A percentile compares a stretch with the other conserved stretches of the same genome.
Evolutionary conservation across 2,329 filamentous ascomycete species (phyloP).

Genomic region (Remersonia thermophila): DNA sequence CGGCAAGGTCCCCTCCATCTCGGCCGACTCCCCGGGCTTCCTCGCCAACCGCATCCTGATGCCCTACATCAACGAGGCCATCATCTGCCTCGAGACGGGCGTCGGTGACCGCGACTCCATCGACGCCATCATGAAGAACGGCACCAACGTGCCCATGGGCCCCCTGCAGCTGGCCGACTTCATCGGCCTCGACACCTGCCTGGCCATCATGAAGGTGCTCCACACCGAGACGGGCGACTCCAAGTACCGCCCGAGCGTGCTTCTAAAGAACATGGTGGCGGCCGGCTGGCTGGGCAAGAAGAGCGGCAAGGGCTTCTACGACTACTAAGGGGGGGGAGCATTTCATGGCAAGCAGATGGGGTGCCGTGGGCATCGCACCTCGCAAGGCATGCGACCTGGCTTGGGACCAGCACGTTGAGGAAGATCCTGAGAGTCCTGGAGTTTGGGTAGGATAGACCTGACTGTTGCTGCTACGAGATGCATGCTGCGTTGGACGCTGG

Average conservation of each 20-base stretch:
- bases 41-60: constrained; percentile 93
- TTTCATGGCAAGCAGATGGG: background rate
- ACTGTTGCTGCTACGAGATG: background rate
- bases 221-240: constrained; percentile 85
- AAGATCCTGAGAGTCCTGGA: background rate
- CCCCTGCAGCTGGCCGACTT: constrained; percentile 90
- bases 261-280: constrained; percentile 91
- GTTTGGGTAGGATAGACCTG: background rate
- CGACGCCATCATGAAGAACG: constrained; percentile 98
- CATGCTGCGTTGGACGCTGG: no score
- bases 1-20: constrained; percentile 83
- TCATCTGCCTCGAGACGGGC: constrained; percentile 90
- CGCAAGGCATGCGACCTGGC: no score
- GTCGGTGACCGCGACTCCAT: constrained; percentile 85
- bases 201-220: constrained; percentile 94
- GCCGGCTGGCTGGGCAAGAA: constrained; percentile 98
- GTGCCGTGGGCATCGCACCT: background rate
- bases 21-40: constrained; percentile 85
- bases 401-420: no score
- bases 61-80: constrained; percentile 98
- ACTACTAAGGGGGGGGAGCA: constrained; percentile 45
- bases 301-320: constrained; percentile 89
- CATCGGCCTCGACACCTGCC: constrained; percentile 89
- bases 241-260: constrained; percentile 83
- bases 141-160: constrained; percentile 97